Conservation (phyloP, 2,329 filamentous ascomycete genomes). For the Fusarium albidum region DNA sequence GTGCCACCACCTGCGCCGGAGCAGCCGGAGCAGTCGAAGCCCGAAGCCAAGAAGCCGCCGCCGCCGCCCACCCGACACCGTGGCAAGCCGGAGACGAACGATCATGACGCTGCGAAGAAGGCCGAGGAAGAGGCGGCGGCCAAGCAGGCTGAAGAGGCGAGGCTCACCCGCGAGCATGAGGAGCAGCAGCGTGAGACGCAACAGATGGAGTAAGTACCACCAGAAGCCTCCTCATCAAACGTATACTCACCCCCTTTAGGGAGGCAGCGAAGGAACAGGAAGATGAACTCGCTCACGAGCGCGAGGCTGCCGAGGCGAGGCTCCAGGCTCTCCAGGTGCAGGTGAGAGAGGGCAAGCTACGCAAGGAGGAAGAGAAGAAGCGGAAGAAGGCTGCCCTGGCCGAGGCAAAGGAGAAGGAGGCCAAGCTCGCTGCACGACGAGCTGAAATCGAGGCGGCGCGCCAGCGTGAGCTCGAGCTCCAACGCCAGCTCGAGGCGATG, state of each 20-base stretch:
- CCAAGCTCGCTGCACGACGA: constrained; percentile 81
- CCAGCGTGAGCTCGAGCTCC: constrained; percentile 88
- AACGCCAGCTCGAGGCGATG: constrained; percentile 82
- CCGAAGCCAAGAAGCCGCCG: constrained; percentile 70
- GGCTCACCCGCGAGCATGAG: constrained; percentile 75
- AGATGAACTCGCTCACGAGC: constrained; percentile 80
- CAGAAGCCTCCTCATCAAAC: background rate
- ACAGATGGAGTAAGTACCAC: constrained; percentile 79
- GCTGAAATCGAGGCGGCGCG: constrained; percentile 92
- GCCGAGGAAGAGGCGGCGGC: constrained; percentile 64
- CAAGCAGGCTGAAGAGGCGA: constrained; percentile 72
- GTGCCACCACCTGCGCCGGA: constrained; percentile 65
- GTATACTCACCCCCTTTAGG: constrained; percentile 58
- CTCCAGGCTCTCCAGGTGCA: constrained; percentile 92
- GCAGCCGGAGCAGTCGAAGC: constrained; percentile 51
- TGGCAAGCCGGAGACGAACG: constrained; percentile 65
- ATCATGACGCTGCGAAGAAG: constrained; percentile 62
- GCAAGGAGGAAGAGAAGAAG: constrained; percentile 96
- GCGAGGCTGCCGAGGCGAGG: constrained; percentile 81
- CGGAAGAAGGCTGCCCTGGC: constrained; percentile 87
- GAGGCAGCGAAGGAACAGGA: constrained; percentile 78
- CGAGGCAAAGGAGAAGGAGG: constrained; percentile 88
- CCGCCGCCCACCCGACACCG: constrained; percentile 83
- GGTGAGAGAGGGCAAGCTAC: constrained; percentile 90
- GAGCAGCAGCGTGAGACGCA: constrained; percentile 77